A percentile compares a stretch with the other conserved stretches of the same genome.
phyloP scores from a whole-genome alignment of 2,329 filamentous ascomycete species.

The Clathrospora elynae region DNA sequence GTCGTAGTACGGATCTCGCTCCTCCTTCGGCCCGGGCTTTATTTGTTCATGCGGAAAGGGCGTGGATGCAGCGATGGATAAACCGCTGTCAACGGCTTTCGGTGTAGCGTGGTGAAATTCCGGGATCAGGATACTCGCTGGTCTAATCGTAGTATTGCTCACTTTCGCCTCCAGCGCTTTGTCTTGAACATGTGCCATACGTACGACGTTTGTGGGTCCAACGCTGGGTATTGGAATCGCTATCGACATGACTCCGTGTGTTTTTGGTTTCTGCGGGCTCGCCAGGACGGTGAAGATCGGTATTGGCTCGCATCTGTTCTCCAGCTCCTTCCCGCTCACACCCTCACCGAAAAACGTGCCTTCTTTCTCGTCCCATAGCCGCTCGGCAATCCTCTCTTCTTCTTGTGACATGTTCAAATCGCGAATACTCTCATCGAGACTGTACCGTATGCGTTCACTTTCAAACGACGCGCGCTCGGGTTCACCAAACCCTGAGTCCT shows the following conservation, averaged over 20 bases:
- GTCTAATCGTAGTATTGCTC: slow-evolving; percentile 41
- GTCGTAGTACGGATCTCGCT: slow-evolving; percentile 6
- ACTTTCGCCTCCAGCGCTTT: slow-evolving; percentile 39
- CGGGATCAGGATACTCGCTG: slow-evolving; percentile 31
- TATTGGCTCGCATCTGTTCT: slow-evolving; percentile 17
- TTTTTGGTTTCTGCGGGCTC: slow-evolving; percentile 5
- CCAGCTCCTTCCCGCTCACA: slow-evolving; percentile 19
- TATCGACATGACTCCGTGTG: slow-evolving; percentile 4
- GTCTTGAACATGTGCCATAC: slow-evolving; percentile 20
- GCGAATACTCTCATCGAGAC: slow-evolving; percentile 31
- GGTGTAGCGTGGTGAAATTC: slow-evolving; percentile 29
- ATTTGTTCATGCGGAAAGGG: slow-evolving; percentile 2
- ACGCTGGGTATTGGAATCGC: slow-evolving; percentile 7
- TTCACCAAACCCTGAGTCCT: slow-evolving; percentile 45
- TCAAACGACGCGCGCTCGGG: slow-evolving; percentile 27
- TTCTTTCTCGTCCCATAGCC: slow-evolving; percentile 36
- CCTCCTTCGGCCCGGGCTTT: background rate
- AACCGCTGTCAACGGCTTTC: slow-evolving; percentile 17
- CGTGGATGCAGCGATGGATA: slow-evolving; percentile 3
- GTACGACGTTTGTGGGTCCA: slow-evolving; percentile 15
- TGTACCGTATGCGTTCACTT: slow-evolving; percentile 32
- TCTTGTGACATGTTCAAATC: slow-evolving; percentile 16
- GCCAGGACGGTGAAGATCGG: slow-evolving; percentile 8
- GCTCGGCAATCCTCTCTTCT: slow-evolving; percentile 28
- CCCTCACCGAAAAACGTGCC: slow-evolving; percentile 25